Evolutionary conservation across 148 eudicot species (phyloP).

Genomic region (Heliamphora exappendiculata): DNA sequence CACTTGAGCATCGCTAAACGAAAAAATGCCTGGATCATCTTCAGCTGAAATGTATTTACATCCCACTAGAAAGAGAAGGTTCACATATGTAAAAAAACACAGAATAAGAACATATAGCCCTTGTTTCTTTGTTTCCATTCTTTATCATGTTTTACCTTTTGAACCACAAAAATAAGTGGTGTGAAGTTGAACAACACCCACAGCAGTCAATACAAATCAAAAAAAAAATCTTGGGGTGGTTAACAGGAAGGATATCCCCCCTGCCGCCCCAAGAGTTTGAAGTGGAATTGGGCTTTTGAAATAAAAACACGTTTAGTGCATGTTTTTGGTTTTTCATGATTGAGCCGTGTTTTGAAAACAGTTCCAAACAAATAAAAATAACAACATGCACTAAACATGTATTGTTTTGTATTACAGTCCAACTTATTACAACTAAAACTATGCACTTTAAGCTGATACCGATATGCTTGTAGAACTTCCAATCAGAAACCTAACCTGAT

Average conservation of each 20-base stretch:
- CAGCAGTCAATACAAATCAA: background rate
- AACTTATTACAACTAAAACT: background rate
- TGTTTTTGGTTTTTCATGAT: background rate
- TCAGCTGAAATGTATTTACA: background rate
- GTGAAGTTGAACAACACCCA: background rate
- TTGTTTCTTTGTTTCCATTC: background rate
- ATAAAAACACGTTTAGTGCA: background rate
- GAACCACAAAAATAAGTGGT: background rate
- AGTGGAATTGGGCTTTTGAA: background rate
- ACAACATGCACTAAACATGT: background rate
- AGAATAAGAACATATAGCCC: background rate
- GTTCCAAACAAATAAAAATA: background rate
- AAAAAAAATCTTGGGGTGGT: background rate
- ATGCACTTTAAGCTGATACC: background rate
- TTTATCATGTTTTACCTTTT: background rate
- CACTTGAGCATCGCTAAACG: constrained; percentile 16
- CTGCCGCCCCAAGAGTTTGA: background rate
- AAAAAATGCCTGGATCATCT: constrained; percentile 15
- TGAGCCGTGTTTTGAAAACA: background rate
- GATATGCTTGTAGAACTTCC: background rate
- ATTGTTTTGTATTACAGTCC: background rate
- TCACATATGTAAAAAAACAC: background rate
- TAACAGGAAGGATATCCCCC: background rate
- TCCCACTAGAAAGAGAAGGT: constrained; percentile 3
- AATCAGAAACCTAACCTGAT: constrained; percentile 17